Percentiles rank a stretch among this genome's conserved stretches.
Evolutionary conservation across 371 early-diverging fungal species (phyloP).

Genomic region (Saksenaea oblongispora): DNA sequence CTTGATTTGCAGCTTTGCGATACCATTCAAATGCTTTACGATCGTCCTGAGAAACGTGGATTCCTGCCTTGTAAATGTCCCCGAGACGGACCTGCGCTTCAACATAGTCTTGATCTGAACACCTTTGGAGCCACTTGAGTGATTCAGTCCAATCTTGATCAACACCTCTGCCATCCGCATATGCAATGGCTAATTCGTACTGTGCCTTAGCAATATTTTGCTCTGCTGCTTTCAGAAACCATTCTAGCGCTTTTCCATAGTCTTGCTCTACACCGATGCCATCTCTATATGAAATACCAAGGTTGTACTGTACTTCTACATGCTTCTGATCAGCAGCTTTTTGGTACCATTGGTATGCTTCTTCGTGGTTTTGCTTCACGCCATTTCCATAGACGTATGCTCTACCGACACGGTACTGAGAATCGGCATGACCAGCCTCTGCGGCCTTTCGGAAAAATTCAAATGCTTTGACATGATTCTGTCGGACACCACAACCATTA

Average conservation of each 20-base stretch:
- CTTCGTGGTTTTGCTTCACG: constrained; percentile 59
- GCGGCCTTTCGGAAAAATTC: constrained; percentile 49
- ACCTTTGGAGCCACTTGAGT: too few relatives aligned
- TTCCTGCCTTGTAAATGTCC: too few relatives aligned
- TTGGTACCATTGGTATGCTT: constrained; percentile 75
- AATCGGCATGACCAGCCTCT: constrained; percentile 42
- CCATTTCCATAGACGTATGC: constrained; percentile 78
- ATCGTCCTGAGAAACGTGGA: too few relatives aligned
- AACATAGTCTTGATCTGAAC: too few relatives aligned
- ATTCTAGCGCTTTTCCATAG: constrained; percentile 39
- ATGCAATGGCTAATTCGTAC: too few relatives aligned
- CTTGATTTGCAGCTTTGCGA: constrained; percentile 41
- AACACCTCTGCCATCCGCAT: too few relatives aligned
- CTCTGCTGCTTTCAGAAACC: constrained; percentile 39
- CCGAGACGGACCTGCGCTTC: too few relatives aligned
- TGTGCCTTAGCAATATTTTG: too few relatives aligned
- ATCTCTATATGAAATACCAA: constrained; percentile 23
- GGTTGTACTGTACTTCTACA: constrained; percentile 52
- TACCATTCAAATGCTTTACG: constrained; percentile 26
- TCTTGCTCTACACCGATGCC: constrained; percentile 10
- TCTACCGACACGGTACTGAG: constrained; percentile 78
- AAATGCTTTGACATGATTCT: too few relatives aligned
- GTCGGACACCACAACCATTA: too few relatives aligned
- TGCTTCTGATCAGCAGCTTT: constrained; percentile 76
- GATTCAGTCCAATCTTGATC: too few relatives aligned